phyloP scores from a whole-genome alignment of 805 yeast genomes.

The Wickerhamomyces ciferrii region DNA sequence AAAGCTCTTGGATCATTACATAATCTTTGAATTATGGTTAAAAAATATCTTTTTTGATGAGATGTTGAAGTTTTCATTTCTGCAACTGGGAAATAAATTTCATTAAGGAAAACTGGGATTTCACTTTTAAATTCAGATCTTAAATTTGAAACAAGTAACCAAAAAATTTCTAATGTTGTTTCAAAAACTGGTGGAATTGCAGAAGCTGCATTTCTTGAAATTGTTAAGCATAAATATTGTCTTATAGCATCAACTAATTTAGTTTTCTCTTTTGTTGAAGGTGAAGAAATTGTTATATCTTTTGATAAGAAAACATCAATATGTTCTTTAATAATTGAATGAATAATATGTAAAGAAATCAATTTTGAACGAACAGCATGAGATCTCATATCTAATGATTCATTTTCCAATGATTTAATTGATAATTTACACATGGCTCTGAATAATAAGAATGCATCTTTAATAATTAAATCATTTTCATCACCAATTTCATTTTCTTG shows the following conservation, averaged over 20 bases:
- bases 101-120: conserved; percentile 88
- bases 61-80: conserved; percentile 88
- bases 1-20: conserved; percentile 86
- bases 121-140: conserved; percentile 88
- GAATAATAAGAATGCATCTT: conserved; percentile 89
- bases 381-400: conserved; percentile 77
- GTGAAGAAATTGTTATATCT: conserved; percentile 46
- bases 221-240: conserved; percentile 75
- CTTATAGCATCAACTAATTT: conserved; percentile 74
- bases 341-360: conserved; percentile 81
- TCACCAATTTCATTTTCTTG: conserved; percentile 40
- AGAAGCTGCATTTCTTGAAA: conserved; percentile 90
- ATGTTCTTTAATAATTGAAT: conserved; percentile 79
- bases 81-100: conserved; percentile 89
- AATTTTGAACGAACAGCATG: conserved; percentile 91
- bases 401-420: conserved; percentile 74
- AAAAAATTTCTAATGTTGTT: conserved; percentile 85
- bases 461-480: conserved; percentile 66
- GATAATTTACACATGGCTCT: conserved; percentile 94
- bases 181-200: conserved; percentile 90
- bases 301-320: conserved; percentile 71
- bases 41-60: conserved; percentile 86
- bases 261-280: conserved; percentile 47
- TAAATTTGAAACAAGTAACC: conserved; percentile 79
- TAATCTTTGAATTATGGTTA: conserved; percentile 74